Base-by-base conservation (phyloP, 2,329 filamentous ascomycete species). In the Trichoderma atroviride region DNA sequence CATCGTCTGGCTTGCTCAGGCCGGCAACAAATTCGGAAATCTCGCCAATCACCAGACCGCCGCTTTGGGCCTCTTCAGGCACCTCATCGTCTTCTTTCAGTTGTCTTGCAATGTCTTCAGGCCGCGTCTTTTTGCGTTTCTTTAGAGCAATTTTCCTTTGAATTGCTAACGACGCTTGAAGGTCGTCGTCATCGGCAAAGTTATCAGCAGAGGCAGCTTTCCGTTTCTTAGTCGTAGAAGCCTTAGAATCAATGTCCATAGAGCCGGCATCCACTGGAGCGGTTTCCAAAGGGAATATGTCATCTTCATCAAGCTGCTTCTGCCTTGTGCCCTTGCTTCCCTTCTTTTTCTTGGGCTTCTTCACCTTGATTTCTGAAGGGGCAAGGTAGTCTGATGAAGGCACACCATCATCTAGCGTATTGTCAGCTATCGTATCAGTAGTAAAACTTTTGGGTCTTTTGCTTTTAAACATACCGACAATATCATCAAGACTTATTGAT, bases 341-440 rank as follows among this genome's bases (percentile, higher is more conserved):
- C 83, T 95, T 96, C 82, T 97, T 97, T 81, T 97, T 97, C 81
- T 97, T 97, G 0, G 93, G 91, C 79, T 97, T 99, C 82, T 94
- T 96, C 72, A 98, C 87, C 80, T 97, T 99, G 76, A 97, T 88
- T 74, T 96, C 91, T 1, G 92, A 92, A 19, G 91, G 82, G 71
- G 97, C 93, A 72, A 96, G 84, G 78, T 99, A 99, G 78, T 99
- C 96, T 22, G 94, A 97, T 19, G 87, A 74, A 22, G 75, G 79
- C 70, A 83, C 81, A 10, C 73, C 70, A 50, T 76, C 75, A 35
- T 74, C 73, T 79, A 9, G 5, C 43, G 14, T 29, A 35, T 29
- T 55, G 58, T 70, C 35, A 70, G 64, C 52, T 31, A 43, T 13
- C 1, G 24, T 29, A 6, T 14, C 33, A 60, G 2, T 35, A 9